phyloP scores from a whole-genome alignment of 306 rosid genomes.

The Cicer pinnatifidum region DNA sequence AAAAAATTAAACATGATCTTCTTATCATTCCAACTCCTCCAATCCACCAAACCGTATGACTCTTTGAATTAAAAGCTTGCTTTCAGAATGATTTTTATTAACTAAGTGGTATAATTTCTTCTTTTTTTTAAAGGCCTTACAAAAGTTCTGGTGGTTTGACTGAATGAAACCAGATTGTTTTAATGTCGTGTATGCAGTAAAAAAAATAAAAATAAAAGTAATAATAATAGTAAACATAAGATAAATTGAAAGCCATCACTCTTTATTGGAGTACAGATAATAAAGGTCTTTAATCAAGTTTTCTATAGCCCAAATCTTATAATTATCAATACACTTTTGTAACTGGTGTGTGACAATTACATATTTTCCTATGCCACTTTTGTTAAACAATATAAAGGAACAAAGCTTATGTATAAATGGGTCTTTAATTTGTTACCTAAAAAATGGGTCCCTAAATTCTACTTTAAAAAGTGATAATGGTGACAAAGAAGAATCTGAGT shows the following conservation, averaged over 20 bases:
- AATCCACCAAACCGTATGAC: no score
- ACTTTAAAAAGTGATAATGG: constrained; percentile 63
- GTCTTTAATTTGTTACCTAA: constrained; percentile 33
- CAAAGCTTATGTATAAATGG: constrained; percentile 28
- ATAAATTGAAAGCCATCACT: not conserved
- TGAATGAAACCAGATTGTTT: constrained; percentile 20
- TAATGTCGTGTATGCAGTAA: not conserved
- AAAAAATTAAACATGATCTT: no score
- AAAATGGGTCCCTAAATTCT: constrained; percentile 46
- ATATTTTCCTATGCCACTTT: not conserved
- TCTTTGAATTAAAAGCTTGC: not conserved
- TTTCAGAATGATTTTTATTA: constrained; percentile 7
- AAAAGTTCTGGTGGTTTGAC: not conserved
- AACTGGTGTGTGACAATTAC: not conserved
- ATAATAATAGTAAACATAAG: not conserved
- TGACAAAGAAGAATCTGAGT: constrained; percentile 57
- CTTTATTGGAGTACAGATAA: no score
- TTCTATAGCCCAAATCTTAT: not conserved
- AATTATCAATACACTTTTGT: not conserved
- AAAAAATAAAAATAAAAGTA: not conserved
- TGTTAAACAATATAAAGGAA: constrained; percentile 36
- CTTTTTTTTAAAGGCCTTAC: not conserved
- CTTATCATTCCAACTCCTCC: no score
- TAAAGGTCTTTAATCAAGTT: not conserved
- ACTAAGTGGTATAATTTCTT: not conserved